phyloP scores from a whole-genome alignment of 2,329 filamentous ascomycete genomes.

The Colletotrichum destructivum region DNA sequence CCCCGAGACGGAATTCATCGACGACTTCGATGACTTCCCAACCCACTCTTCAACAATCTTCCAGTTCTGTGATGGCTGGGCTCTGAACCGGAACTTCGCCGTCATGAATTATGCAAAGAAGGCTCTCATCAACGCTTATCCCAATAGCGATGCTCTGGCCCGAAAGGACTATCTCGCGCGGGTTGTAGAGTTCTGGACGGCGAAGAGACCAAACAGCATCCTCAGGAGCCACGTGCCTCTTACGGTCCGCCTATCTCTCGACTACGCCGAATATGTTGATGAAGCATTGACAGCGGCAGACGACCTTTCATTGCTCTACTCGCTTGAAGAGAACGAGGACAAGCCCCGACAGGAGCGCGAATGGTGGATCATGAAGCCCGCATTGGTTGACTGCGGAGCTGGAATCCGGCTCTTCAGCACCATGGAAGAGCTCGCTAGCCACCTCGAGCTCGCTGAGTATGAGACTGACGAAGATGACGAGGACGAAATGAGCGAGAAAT shows the following conservation, averaged over 20 bases:
- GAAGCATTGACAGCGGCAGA: constrained; percentile 55
- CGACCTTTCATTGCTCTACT: constrained; percentile 52
- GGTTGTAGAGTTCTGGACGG: constrained; percentile 55
- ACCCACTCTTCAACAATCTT: constrained; percentile 45
- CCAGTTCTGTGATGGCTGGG: constrained; percentile 55
- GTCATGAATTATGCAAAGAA: constrained; percentile 48
- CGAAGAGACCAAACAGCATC: constrained; percentile 52
- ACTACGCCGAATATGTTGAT: constrained; percentile 57
- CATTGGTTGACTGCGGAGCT: constrained; percentile 56
- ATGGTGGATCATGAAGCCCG: constrained; percentile 59
- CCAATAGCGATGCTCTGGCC: constrained; percentile 56
- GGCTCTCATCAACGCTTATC: constrained; percentile 56
- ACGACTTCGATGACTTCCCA: constrained; percentile 50
- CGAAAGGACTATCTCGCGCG: constrained; percentile 55
- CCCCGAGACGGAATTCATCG: constrained; percentile 48
- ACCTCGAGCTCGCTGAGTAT: constrained; percentile 54
- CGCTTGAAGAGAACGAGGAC: constrained; percentile 52
- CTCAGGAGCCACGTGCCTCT: constrained; percentile 50
- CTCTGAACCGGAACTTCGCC: constrained; percentile 53
- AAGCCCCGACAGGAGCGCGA: constrained; percentile 49
- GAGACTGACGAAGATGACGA: constrained; percentile 50
- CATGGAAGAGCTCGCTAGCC: constrained; percentile 52
- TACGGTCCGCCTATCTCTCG: constrained; percentile 54
- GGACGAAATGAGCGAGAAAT: constrained; percentile 42
- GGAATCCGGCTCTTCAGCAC: constrained; percentile 58